Conservation (phyloP, 306 rosid species). For the Crotalaria pallida region DNA sequence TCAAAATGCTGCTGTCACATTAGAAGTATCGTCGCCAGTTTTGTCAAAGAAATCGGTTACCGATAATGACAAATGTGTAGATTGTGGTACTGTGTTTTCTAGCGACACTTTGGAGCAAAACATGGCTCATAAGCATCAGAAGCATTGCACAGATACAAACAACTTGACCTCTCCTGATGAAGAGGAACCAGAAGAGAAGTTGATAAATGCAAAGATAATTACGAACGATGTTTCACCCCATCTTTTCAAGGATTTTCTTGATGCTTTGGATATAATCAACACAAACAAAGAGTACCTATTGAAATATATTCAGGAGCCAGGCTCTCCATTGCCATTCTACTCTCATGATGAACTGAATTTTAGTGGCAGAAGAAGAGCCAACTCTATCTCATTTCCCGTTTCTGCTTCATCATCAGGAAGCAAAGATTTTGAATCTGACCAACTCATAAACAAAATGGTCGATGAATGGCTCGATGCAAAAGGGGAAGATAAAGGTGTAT, state of each 20-base stretch:
- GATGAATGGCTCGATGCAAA: background rate
- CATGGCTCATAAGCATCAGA: slow-evolving; percentile 23
- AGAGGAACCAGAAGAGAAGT: slow-evolving; percentile 23
- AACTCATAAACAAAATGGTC: slow-evolving; percentile 20
- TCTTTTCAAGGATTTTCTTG: slow-evolving; percentile 53
- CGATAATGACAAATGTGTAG: slow-evolving; percentile 20
- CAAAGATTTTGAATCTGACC: slow-evolving; percentile 20
- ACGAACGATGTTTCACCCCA: slow-evolving; percentile 43
- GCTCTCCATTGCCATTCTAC: slow-evolving; percentile 42
- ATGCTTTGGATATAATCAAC: slow-evolving; percentile 53
- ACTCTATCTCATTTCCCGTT: slow-evolving; percentile 48
- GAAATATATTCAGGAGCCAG: slow-evolving; percentile 45
- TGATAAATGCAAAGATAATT: slow-evolving; percentile 33
- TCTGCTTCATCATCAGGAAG: slow-evolving; percentile 18
- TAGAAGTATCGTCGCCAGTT: slow-evolving; percentile 13
- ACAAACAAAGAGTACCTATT: slow-evolving; percentile 46
- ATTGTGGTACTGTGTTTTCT: slow-evolving; percentile 21
- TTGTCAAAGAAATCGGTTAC: slow-evolving; percentile 20
- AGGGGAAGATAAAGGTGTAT: background rate
- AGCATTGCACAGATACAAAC: background rate
- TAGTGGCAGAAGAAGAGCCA: slow-evolving; percentile 26
- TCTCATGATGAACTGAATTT: slow-evolving; percentile 23
- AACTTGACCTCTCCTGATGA: background rate
- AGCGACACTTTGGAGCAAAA: background rate
- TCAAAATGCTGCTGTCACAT: slow-evolving; percentile 17